Percentiles rank a stretch among this genome's conserved stretches.
phyloP scores from a whole-genome alignment of 2,329 filamentous ascomycete genomes.

The Xylaria sp. region DNA sequence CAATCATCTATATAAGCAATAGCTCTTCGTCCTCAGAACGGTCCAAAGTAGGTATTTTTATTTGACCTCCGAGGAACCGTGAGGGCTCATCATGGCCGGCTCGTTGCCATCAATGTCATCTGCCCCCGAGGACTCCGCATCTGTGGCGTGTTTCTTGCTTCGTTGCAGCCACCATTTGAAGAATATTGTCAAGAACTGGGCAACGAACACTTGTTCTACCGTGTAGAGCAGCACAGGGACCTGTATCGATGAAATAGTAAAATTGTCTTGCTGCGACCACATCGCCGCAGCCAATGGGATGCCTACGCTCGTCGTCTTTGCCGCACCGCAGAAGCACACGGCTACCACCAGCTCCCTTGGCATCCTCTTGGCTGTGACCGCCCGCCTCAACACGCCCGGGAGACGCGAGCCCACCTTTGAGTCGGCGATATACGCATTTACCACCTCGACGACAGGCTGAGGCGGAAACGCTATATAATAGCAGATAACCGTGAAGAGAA shows the following conservation, averaged over 20 bases:
- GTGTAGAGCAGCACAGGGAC: conserved; percentile 72
- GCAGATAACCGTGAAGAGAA: conserved; percentile 72
- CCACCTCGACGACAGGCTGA: conserved; percentile 44
- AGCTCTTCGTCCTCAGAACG: not conserved
- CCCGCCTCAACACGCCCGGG: conserved; percentile 48
- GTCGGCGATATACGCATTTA: conserved; percentile 52
- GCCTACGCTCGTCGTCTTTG: conserved; percentile 77
- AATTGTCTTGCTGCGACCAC: conserved; percentile 67
- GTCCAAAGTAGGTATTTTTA: no score
- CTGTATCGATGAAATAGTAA: conserved; percentile 68
- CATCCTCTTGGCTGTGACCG: conserved; percentile 63
- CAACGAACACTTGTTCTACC: conserved; percentile 62
- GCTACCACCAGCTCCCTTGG: conserved; percentile 72
- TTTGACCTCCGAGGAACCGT: not conserved
- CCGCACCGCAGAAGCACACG: conserved; percentile 77
- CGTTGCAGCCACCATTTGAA: conserved; percentile 59
- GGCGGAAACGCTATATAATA: conserved; percentile 62
- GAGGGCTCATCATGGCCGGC: conserved; percentile 7
- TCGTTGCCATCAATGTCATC: conserved; percentile 22
- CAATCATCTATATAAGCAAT: not conserved
- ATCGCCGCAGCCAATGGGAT: conserved; percentile 76
- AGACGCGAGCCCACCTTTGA: conserved; percentile 46
- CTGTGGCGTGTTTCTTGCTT: conserved; percentile 42
- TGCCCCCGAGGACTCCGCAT: conserved; percentile 40
- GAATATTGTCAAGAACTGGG: conserved; percentile 51